Evolutionary conservation across 306 rosid genomes (phyloP), one percentile per base, ranked within the genome.

Genomic region (Alnus glutinosa): DNA sequence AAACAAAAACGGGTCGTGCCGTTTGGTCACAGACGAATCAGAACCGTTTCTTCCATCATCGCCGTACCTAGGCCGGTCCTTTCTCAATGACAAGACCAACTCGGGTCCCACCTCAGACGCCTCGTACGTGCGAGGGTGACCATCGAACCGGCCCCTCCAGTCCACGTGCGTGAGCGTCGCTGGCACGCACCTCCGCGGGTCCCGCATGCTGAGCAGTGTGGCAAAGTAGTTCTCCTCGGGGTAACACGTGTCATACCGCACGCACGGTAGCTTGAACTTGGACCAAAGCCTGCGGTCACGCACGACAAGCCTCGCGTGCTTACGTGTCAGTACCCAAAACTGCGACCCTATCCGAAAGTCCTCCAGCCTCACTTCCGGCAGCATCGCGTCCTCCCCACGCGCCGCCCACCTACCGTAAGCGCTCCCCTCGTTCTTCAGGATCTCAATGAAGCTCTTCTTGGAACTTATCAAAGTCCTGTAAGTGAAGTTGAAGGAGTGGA

Each of bases 111-210:
- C 88, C 46, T 89, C 85, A 1, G 66, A 32, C 8, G 79, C 84
- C 55, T 82, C 66, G 84, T 89, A 91, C 52, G 80, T 89, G 37
- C 86, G 84, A 9, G 97, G 97, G 61, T 93, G 94, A 0, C 97
- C 97, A 9, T 91, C 87, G 18, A 9, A 2, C 0, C 82, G 67
- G 9, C 89, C 93, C 6, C 13, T 50, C 94, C 92, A 93, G 23
- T 91, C 86, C 82, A 93, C 97, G 71, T 91, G 94, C 11, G 94
- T 93, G 51, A 93, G 93, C 51, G 98, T 93, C 4, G 91, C 93
- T 0, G 75, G 88, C 63, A 90, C 90, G 77, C 91, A 83, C 13
- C 91, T 87, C 2, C 67, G 69, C 0, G 84, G 80, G 75, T 93
- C 94, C 75, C 86, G 63, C 93, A 86, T 85, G 82, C 76, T 77